Percentiles rank a stretch among this genome's conserved stretches.
Evolutionary conservation across 2,329 filamentous ascomycete species (phyloP).

Genomic region (Pestalotiopsis sp.): DNA sequence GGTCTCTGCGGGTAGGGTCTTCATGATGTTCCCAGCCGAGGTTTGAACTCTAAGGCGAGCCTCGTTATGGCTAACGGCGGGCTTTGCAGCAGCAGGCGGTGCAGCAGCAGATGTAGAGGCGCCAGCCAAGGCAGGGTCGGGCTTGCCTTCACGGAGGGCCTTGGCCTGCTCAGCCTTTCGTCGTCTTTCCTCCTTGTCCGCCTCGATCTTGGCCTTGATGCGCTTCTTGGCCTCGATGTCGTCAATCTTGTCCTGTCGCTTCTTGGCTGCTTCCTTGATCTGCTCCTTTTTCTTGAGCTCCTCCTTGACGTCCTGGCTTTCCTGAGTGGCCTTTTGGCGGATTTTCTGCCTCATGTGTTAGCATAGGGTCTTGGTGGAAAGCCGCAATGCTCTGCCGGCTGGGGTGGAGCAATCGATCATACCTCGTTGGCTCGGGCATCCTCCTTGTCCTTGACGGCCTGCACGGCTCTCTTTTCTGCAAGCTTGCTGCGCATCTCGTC

Average conservation of each 20-base stretch:
- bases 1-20: conserved; percentile 85
- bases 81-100: conserved; percentile 51
- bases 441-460: conserved; percentile 74
- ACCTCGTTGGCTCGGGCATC: conserved; percentile 87
- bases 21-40: conserved; percentile 74
- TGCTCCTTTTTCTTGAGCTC: conserved; percentile 86
- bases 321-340: conserved; percentile 85
- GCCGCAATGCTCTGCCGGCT: neutral
- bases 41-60: conserved; percentile 83
- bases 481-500: conserved; percentile 74
- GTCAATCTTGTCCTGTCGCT: conserved; percentile 84
- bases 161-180: conserved; percentile 85
- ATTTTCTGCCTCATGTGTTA: conserved; percentile 52
- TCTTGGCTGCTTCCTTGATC: conserved; percentile 85
- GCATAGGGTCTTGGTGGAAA: neutral
- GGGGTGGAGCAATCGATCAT: conserved; percentile 15
- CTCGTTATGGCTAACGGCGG: conserved; percentile 75
- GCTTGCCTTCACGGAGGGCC: conserved; percentile 79
- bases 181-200: conserved; percentile 87
- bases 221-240: conserved; percentile 85
- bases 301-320: conserved; percentile 87
- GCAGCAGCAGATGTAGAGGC: conserved; percentile 49
- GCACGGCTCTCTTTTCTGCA: conserved; percentile 69
- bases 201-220: conserved; percentile 92
- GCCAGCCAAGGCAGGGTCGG: conserved; percentile 41